A percentile compares a stretch with the other conserved stretches of the same genome.
Evolutionary conservation across 208 protist species (phyloP).

Genomic region (Crithidia expoeki): DNA sequence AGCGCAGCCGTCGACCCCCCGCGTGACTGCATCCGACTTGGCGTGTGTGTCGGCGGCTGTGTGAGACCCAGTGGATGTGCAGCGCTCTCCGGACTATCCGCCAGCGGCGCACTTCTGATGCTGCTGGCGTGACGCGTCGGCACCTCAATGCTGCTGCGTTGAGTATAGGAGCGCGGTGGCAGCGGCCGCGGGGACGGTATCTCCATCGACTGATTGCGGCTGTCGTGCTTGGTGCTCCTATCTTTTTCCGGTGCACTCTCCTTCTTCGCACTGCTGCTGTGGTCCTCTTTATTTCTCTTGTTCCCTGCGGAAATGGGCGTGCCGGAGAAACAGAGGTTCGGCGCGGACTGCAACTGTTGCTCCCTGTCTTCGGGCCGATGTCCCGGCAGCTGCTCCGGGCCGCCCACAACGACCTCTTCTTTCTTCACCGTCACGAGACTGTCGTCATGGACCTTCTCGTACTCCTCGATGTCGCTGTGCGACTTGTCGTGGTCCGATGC

Average conservation of each 20-base stretch:
- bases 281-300: background rate
- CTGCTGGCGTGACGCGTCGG: constrained; percentile 2
- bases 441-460: background rate
- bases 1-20: background rate
- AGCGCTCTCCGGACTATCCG: background rate
- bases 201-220: background rate
- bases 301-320: background rate
- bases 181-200: constrained; percentile 1
- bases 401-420: constrained; percentile 9
- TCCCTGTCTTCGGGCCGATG: background rate
- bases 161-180: background rate
- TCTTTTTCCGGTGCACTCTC: too few species aligned
- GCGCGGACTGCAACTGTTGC: background rate
- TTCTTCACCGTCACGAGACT: background rate
- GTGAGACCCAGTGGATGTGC: background rate
- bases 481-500: constrained; percentile 5
- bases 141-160: background rate
- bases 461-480: constrained; percentile 9
- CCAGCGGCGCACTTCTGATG: background rate
- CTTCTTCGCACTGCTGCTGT: too few species aligned
- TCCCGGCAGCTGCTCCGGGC: constrained; percentile 7
- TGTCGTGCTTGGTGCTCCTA: background rate
- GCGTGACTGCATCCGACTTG: background rate
- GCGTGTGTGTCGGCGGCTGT: constrained; percentile 1
- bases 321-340: background rate